Conservation (phyloP, 768 basidiomycete species). For the Mycena alexandri region DNA sequence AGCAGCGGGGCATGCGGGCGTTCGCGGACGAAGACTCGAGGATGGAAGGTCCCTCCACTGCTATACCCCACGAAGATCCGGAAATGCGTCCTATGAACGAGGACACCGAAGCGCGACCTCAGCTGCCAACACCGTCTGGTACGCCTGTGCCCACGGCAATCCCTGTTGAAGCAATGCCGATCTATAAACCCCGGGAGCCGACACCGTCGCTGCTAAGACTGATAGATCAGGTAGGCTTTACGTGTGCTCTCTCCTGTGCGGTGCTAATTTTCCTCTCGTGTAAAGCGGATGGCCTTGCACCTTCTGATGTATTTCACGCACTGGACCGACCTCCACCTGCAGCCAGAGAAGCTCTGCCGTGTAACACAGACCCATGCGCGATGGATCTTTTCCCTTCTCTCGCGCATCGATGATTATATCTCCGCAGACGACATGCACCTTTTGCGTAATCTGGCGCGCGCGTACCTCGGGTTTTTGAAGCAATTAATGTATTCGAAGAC, state of each 20-base stretch:
- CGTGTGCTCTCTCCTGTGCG: constrained; percentile 17
- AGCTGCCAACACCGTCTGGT: constrained; percentile 55
- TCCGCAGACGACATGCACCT: constrained; percentile 82
- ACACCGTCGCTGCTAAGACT: constrained; percentile 66
- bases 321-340: constrained; percentile 78
- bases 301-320: constrained; percentile 87
- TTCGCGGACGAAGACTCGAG: constrained; percentile 49
- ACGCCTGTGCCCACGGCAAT: constrained; percentile 47
- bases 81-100: constrained; percentile 21
- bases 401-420: constrained; percentile 75
- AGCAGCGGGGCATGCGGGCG: constrained; percentile 51
- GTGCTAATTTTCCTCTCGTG: constrained; percentile 31
- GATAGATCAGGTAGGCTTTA: constrained; percentile 75
- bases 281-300: constrained; percentile 77
- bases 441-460: constrained; percentile 81
- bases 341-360: constrained; percentile 51
- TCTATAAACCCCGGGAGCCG: constrained; percentile 63
- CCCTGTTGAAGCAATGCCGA: constrained; percentile 14
- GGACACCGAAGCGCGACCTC: constrained; percentile 14
- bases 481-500: constrained; percentile 42
- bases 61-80: constrained; percentile 15
- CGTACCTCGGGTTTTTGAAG: constrained; percentile 70
- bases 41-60: constrained; percentile 20
- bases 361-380: constrained; percentile 72
- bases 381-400: constrained; percentile 85